These are phyloP conservation scores for Claviceps arundinis DNA, from an alignment of 2,329 filamentous ascomycete genomes.

Conservation along the genomic window DNA sequence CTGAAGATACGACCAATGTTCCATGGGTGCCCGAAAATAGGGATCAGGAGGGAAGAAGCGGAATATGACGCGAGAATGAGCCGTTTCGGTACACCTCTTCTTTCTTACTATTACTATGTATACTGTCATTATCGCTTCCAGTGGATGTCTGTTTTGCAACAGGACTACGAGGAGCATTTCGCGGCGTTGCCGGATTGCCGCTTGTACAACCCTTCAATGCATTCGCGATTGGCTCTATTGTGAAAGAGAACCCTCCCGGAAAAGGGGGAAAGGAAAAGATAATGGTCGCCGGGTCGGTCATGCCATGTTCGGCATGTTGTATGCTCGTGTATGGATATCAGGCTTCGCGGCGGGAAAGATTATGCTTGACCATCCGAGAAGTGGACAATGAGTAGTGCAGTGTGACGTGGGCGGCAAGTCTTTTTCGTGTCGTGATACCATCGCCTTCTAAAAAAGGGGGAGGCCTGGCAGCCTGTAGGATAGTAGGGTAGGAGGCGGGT, in stretches of 20 bases:
- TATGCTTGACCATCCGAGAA: slow-evolving; percentile 2
- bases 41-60: neutral
- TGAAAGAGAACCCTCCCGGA: too few species aligned
- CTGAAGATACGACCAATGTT: neutral
- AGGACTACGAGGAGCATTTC: too few species aligned
- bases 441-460: neutral
- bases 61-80: neutral
- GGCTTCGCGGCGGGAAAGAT: neutral
- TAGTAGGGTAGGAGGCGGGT: too few species aligned
- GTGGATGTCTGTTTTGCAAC: neutral
- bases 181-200: too few species aligned
- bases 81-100: neutral
- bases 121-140: neutral
- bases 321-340: neutral
- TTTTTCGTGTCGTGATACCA: neutral
- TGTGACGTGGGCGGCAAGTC: neutral
- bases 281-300: neutral
- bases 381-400: neutral
- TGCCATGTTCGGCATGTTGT: neutral
- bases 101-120: neutral
- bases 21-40: neutral
- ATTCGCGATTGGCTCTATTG: too few species aligned
- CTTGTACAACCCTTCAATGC: too few species aligned
- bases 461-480: too few species aligned
- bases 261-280: too few species aligned